phyloP scores from a whole-genome alignment of 345 rosid species.

The Microthlaspi erraticum region DNA sequence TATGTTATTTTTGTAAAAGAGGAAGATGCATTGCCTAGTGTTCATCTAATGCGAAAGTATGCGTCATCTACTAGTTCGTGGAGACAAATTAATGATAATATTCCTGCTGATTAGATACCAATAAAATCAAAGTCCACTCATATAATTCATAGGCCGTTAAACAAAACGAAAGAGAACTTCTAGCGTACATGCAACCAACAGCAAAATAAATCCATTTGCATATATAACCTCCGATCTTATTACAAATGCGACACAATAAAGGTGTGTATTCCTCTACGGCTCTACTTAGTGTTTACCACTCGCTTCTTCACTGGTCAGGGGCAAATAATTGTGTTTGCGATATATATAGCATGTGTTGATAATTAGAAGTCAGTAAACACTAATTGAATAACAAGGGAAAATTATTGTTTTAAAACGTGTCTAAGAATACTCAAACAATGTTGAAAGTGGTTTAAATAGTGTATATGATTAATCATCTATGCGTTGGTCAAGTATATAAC shows the following conservation, averaged over 20 bases:
- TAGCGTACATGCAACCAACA: not conserved
- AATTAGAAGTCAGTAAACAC: conserved; percentile 10
- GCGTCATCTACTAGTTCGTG: conserved; percentile 40
- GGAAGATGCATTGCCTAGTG: conserved; percentile 20
- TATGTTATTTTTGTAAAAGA: not conserved
- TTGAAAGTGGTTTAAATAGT: conserved; percentile 9
- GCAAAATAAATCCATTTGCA: not conserved
- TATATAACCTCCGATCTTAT: not conserved
- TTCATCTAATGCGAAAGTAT: conserved; percentile 31
- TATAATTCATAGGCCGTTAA: conserved; percentile 13
- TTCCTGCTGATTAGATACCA: conserved; percentile 47
- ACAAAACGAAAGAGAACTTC: conserved; percentile 5
- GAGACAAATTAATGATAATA: conserved; percentile 36
- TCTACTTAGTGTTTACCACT: conserved; percentile 8
- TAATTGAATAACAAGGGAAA: conserved; percentile 12
- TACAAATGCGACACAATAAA: not conserved
- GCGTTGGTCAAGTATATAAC: not conserved
- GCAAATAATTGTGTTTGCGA: conserved; percentile 38
- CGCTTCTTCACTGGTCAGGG: conserved; percentile 25
- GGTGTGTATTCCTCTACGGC: not conserved
- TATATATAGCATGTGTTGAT: conserved; percentile 32
- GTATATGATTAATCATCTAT: conserved; percentile 3
- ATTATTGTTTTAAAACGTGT: conserved; percentile 36
- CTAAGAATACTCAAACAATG: conserved; percentile 34
- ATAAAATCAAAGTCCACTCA: conserved; percentile 38